phyloP scores from a whole-genome alignment of 2,329 filamentous ascomycete species.

The Fusarium ambrosium region DNA sequence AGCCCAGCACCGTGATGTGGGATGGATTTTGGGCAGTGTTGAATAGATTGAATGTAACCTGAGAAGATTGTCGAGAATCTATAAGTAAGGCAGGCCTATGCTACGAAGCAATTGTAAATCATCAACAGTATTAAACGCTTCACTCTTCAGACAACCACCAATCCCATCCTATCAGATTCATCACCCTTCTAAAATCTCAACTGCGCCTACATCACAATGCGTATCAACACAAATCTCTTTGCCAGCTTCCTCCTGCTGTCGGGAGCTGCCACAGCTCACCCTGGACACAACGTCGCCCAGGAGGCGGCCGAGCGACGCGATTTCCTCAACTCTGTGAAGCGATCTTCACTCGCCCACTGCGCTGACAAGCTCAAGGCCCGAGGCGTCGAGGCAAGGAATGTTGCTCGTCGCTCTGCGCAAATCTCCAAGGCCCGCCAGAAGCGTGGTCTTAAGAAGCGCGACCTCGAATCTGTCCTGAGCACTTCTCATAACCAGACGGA shows the following conservation, averaged over 20 bases:
- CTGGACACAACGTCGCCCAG: constrained; percentile 62
- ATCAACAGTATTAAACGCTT: background rate
- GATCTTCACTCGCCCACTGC: constrained; percentile 62
- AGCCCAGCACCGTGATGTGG: background rate
- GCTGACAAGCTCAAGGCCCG: constrained; percentile 60
- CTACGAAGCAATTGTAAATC: background rate
- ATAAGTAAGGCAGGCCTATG: background rate
- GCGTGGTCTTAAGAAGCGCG: constrained; percentile 50
- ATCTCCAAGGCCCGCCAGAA: constrained; percentile 59
- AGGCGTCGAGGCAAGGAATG: constrained; percentile 59
- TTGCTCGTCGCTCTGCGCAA: constrained; percentile 58
- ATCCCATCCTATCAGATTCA: background rate
- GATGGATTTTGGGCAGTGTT: background rate
- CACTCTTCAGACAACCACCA: background rate
- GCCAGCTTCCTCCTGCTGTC: constrained; percentile 27
- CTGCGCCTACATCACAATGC: background rate
- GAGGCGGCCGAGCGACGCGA: constrained; percentile 64
- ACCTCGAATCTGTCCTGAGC: constrained; percentile 50
- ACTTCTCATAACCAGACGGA: constrained; percentile 56
- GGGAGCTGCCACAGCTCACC: constrained; percentile 55
- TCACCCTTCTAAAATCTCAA: background rate
- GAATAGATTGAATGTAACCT: background rate
- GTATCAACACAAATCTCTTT: constrained; percentile 24
- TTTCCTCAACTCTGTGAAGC: constrained; percentile 55
- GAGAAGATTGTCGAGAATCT: background rate